Base-by-base conservation (phyloP, 192 early-diverging fungal species). In the Paraglomus brasilianum region DNA sequence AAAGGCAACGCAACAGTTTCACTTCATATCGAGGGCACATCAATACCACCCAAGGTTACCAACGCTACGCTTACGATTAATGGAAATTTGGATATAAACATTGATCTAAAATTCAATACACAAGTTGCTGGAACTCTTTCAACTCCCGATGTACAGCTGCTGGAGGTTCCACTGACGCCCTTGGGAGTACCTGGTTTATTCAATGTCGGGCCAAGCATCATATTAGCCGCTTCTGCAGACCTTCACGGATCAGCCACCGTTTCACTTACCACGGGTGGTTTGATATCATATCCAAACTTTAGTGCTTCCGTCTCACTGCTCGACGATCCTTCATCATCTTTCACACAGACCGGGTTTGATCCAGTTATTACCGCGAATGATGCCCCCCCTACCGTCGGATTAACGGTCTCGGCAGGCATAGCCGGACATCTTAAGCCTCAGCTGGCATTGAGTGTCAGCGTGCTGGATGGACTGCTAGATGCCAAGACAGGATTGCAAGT, bases 61-160 rank as follows among this genome's bases (percentile, higher is more conserved):
- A n/a, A 66, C 1, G 64, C 64, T 9, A 13, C 47, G 14, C 38
- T 66, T 52, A 24, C 47, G 40, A 17, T 66, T 15, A 40, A 49
- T 9, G 64, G 64, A 17, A 51, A 52, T 24, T 10, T 66, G 19
- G 51, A 40, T 13, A 13, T 66, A 0, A 66, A 66, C 21, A 8
- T 66, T 49, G 64, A 66, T 17, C 2, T 66, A 17, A 1, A n/a
- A 21, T 5, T 63, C 30, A 22, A 47, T 45, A 36, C 22, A 14
- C 8, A 21, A 63, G 7, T 66, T 39, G 10, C 30, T 6, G 38
- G 19, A 6, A 5, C n/a, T 10, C 15, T 40, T 10, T 51, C 46
- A 21, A 5, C 64, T 4, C 64, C 64, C 8, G 64, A 66, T 39
- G 2, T 66, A 51, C 64, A 66, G 51, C 22, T 66, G 8, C 8